Evolutionary conservation across 2,329 filamentous ascomycete genomes (phyloP).

Genomic region (Penicillium sp.): DNA sequence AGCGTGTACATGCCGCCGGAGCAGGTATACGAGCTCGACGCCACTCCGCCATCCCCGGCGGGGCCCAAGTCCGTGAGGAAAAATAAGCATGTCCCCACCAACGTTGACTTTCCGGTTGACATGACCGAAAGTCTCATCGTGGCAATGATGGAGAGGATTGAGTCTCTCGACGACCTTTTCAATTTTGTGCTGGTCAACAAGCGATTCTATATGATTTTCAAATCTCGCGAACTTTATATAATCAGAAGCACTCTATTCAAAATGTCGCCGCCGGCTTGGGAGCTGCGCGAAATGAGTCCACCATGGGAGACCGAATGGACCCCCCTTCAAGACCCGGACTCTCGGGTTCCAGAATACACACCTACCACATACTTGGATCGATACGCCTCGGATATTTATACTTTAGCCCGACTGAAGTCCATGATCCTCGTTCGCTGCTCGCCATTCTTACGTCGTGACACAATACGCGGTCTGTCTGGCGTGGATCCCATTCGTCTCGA

Average conservation of each 20-base stretch:
- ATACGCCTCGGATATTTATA: conserved; percentile 53
- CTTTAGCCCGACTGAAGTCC: conserved; percentile 54
- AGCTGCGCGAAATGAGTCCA: conserved; percentile 58
- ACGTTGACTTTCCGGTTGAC: conserved; percentile 38
- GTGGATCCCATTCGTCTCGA: conserved; percentile 45
- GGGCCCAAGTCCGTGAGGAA: neutral
- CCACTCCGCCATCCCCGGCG: conserved; percentile 21
- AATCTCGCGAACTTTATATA: conserved; percentile 55
- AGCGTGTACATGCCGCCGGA: conserved; percentile 18
- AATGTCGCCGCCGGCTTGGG: conserved; percentile 60
- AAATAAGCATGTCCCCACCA: conserved; percentile 15
- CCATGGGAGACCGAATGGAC: conserved; percentile 48
- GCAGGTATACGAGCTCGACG: conserved; percentile 36
- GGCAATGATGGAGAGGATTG: conserved; percentile 50
- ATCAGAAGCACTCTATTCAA: conserved; percentile 52
- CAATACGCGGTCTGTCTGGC: conserved; percentile 53
- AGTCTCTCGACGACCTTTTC: conserved; percentile 55
- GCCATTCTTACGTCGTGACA: conserved; percentile 57
- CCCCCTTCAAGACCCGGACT: conserved; percentile 44
- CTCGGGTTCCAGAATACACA: conserved; percentile 53
- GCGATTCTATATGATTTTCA: conserved; percentile 59
- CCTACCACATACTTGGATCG: conserved; percentile 52
- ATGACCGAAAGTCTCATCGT: conserved; percentile 53
- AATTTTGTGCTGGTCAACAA: conserved; percentile 54
- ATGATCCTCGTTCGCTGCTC: conserved; percentile 57